A percentile compares a stretch with the other conserved stretches of the same genome.
phyloP scores from a whole-genome alignment of 2,329 filamentous ascomycete species.

The Calonectria naviculata region DNA sequence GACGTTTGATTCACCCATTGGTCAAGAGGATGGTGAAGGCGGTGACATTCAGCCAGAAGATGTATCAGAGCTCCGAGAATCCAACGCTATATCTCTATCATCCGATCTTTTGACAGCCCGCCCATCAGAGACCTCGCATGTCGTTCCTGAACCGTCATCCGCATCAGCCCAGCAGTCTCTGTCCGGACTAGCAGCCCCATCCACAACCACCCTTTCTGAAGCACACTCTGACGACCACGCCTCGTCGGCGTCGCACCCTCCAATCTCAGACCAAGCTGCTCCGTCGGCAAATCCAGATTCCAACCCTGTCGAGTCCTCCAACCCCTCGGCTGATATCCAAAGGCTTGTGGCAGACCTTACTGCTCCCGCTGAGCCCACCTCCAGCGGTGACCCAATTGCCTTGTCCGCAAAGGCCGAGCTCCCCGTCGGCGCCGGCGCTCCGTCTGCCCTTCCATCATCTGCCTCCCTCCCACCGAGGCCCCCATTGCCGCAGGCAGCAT shows the following conservation, averaged over 20 bases:
- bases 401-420: constrained; percentile 38
- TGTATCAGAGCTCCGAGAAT: constrained; percentile 58
- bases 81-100: constrained; percentile 53
- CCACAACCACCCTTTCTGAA: constrained; percentile 43
- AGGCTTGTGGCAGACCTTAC: constrained; percentile 55
- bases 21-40: constrained; percentile 48
- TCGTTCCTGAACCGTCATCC: constrained; percentile 45
- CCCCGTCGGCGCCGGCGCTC: constrained; percentile 42
- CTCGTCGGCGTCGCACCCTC: constrained; percentile 33
- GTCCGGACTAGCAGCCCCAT: constrained; percentile 36
- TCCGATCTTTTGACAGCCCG: constrained; percentile 51
- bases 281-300: constrained; percentile 43
- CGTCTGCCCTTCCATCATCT: constrained; percentile 49
- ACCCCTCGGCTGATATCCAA: constrained; percentile 50
- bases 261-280: constrained; percentile 37
- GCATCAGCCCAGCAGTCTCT: constrained; percentile 39
- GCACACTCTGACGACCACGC: constrained; percentile 38
- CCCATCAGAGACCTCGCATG: constrained; percentile 44
- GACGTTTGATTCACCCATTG: constrained; percentile 61
- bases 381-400: constrained; percentile 43
- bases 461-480: constrained; percentile 61
- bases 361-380: constrained; percentile 46
- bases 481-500: constrained; percentile 51
- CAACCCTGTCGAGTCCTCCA: constrained; percentile 42
- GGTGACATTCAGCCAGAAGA: constrained; percentile 49